Conservation (phyloP, 306 rosid genomes). For the Dryas drummondii region DNA sequence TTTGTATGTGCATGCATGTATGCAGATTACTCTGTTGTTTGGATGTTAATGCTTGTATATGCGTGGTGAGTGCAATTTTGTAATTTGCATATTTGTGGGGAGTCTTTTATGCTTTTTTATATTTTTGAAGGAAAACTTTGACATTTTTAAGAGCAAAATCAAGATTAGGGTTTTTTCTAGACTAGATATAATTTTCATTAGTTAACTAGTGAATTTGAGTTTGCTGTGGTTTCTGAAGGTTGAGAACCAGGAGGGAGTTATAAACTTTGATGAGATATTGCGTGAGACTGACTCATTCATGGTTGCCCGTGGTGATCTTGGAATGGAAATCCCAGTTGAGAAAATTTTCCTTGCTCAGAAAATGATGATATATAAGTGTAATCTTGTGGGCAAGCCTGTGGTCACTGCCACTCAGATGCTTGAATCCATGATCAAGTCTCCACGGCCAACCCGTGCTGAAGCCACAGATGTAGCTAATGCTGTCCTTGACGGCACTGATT, state of each 20-base stretch:
- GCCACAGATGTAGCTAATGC: slow-evolving; percentile 97
- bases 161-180: not conserved
- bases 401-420: slow-evolving; percentile 99
- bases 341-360: slow-evolving; percentile 94
- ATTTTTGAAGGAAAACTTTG: too few relatives aligned
- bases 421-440: slow-evolving; percentile 96
- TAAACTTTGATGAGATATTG: slow-evolving; percentile 93
- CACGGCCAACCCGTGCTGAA: slow-evolving; percentile 94
- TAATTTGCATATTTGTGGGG: too few relatives aligned
- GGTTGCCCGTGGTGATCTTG: slow-evolving; percentile 99
- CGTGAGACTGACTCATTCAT: slow-evolving; percentile 96
- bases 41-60: not conserved
- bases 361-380: slow-evolving; percentile 97
- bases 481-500: slow-evolving; percentile 93
- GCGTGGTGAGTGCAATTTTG: not conserved
- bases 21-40: not conserved
- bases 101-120: not conserved
- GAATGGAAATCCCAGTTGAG: slow-evolving; percentile 98
- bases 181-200: not conserved
- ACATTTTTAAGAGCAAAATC: not conserved
- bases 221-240: slow-evolving; percentile 50
- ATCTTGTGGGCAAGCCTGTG: slow-evolving; percentile 92
- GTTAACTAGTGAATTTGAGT: slow-evolving; percentile 20
- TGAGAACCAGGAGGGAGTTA: slow-evolving; percentile 96
- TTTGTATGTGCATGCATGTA: not conserved